Base-by-base conservation (phyloP, 345 rosid genomes). In the Citrus cavaleriei region DNA sequence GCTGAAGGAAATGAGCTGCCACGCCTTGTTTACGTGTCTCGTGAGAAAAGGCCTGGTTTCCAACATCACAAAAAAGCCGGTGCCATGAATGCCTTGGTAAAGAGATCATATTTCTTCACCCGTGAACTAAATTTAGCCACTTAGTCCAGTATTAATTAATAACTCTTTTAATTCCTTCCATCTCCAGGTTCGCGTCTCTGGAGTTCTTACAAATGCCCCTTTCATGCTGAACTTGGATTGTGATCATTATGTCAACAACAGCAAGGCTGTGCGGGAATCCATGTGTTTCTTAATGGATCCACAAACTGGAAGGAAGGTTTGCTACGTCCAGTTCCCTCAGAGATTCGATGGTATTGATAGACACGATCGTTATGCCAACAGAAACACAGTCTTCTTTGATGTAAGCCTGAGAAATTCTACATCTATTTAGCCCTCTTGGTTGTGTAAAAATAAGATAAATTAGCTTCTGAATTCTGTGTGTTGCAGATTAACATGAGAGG, bases 271-370 rank as follows among this genome's bases (percentile, higher is more conserved):
- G 63, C 85, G 93, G 28, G 98, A 94, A 84, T 93, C 98, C 27
- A 94, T 94, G 98, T 93, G 97, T 83, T 94, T 94, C 87, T 77
- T 94, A 84, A 94, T 94, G 98, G 98, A 94, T 79, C 97, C 97
- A 6, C 91, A 93, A 75, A 88, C 88, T 49, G 98, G 97, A 73
- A 88, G 80, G 77, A 89, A 91, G 60, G 97, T 94, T 73, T 94
- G 98, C 89, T 94, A 89, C 59, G 95, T 94, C 73, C 98, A 94
- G 80, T 94, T 92, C 82, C 97, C 98, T 78, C 97, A 93, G 77
- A 93, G 98, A 77, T 94, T 94, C 58, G 96, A 94, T 68, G 96
- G 97, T 32, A 94, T 94, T 83, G 97, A 94, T 77, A 91, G 78
- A 73, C 81, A 89, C 34, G 96, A 94, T 85, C 96, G 95, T 78